A percentile compares a stretch with the other conserved stretches of the same genome.
These are phyloP conservation scores for Lyophyllum atratum DNA, from an alignment of 768 basidiomycete species.

Conservation along the genomic window DNA sequence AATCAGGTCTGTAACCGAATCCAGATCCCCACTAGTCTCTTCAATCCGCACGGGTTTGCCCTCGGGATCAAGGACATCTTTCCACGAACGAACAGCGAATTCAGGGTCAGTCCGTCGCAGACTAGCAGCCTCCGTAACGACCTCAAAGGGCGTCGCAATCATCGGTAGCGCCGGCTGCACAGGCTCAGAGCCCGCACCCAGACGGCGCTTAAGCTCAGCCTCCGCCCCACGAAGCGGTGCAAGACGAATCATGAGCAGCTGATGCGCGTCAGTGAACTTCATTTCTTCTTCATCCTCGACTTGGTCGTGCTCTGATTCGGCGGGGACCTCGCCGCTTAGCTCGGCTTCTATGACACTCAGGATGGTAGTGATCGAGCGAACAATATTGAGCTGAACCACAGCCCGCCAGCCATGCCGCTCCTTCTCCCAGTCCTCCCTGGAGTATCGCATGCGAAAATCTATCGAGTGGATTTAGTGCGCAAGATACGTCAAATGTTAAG, in stretches of 20 bases:
- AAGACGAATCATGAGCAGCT: conserved; percentile 58
- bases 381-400: conserved; percentile 79
- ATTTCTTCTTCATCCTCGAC: conserved; percentile 24
- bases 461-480: conserved; percentile 1
- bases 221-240: conserved; percentile 64
- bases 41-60: conserved; percentile 5
- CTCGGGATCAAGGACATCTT: conserved; percentile 40
- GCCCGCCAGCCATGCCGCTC: conserved; percentile 77
- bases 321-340: conserved; percentile 38
- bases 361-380: conserved; percentile 68
- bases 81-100: conserved; percentile 58
- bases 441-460: conserved; percentile 79
- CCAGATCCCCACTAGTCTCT: conserved; percentile 25
- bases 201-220: conserved; percentile 58
- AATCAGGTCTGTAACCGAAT: conserved; percentile 52
- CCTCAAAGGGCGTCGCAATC: conserved; percentile 50
- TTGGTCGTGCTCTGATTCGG: conserved; percentile 37
- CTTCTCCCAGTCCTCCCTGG: conserved; percentile 58
- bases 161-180: conserved; percentile 32
- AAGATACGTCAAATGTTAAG: not conserved
- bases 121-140: conserved; percentile 25
- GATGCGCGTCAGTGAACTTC: conserved; percentile 54
- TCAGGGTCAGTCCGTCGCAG: conserved; percentile 36
- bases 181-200: conserved; percentile 50
- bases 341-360: conserved; percentile 62